Conservation (phyloP, 768 basidiomycete species). For the Paxillus involutus region DNA sequence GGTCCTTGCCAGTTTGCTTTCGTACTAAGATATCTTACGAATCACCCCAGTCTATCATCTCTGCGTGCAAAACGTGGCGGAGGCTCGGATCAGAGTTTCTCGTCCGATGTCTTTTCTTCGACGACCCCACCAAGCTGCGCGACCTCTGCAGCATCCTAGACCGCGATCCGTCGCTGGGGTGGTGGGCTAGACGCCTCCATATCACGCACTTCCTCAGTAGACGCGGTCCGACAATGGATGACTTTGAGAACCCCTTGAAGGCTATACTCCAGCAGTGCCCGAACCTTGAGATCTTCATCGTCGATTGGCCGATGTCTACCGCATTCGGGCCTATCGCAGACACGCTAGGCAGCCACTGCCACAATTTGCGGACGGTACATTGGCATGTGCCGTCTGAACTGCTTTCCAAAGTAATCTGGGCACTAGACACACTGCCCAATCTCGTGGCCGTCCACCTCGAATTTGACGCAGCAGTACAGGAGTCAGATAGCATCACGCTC, state of each 20-base stretch:
- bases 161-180: conserved; percentile 53
- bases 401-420: conserved; percentile 70
- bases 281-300: conserved; percentile 71
- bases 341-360: conserved; percentile 52
- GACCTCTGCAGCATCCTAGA: conserved; percentile 53
- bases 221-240: conserved; percentile 42
- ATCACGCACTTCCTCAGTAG: conserved; percentile 51
- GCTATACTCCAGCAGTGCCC: conserved; percentile 64
- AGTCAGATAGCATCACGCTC: conserved; percentile 48
- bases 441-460: conserved; percentile 59
- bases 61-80: conserved; percentile 66
- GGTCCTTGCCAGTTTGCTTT: not conserved
- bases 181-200: conserved; percentile 76
- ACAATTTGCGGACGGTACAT: conserved; percentile 57
- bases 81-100: conserved; percentile 62
- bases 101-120: conserved; percentile 69
- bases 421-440: conserved; percentile 58
- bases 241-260: conserved; percentile 54
- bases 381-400: conserved; percentile 57
- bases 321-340: conserved; percentile 67
- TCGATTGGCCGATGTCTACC: conserved; percentile 61
- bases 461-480: conserved; percentile 33
- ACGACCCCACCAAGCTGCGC: conserved; percentile 54
- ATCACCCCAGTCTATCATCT: conserved; percentile 57
- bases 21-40: not conserved